Evolutionary conservation across 352 stramenopile genomes (phyloP), one percentile per base, ranked within the genome.

Genomic region (Globisporangium camurandrum): DNA sequence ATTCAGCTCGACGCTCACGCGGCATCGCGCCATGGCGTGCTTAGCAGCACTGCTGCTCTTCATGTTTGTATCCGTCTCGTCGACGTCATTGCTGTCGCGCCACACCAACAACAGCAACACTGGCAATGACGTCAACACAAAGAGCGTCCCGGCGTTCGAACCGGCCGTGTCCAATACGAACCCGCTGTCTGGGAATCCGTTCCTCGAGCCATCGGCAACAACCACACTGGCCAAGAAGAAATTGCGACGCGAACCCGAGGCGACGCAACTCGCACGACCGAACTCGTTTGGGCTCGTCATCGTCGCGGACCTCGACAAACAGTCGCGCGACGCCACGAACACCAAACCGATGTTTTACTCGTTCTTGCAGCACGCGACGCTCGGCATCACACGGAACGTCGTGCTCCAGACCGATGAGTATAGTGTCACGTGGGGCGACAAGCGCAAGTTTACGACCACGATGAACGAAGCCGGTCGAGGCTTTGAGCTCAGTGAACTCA

Each of bases 221-320:
- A 39, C 54, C n/a, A n/a, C n/a, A 17, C 33, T 17, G 22, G 31
- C 3, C 16, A 59, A 60, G 54, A 54, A 51, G 39, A 49, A 48
- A 14, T 38, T 83, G 38, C 63, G 69, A 22, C 57, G 67, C 8
- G 56, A 69, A 28, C 65, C 66, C 5, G 46, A 66, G 9, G 40
- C 36, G 12, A 19, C 17, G 11, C 17, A 62, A n/a, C 59, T 65
- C 20, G 47, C 34, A 22, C 72, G 64, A n/a, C 80, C 80, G 0
- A 61, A 86, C 56, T 88, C 77, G 31, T 86, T 91, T 26, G 75
- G 75, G 14, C 63, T 98, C 62, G 86, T 95, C 12, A 86, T 96
- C 19, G 89, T 98, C n/a, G 96, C 95, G 1, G 95, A 98, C 69
- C 63, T 98, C 38, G 95, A 98, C 73, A 95, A 97, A 67, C 76